Base-by-base conservation (phyloP, 176 grass and related monocot species). In the Oryza glumipatula region DNA sequence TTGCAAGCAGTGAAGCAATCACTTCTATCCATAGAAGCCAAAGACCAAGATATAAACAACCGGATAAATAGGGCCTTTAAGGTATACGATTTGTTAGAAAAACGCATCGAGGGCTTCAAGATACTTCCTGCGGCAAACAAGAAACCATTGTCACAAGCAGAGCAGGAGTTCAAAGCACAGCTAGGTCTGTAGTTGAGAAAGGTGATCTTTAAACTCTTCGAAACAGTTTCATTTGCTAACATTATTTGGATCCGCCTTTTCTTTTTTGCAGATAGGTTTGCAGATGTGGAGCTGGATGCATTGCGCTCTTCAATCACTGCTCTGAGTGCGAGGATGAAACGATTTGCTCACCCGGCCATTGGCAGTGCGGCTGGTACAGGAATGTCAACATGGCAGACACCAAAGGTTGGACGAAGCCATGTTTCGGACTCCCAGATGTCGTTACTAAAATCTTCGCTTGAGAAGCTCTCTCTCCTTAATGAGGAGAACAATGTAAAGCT, bases 161-260 rank as follows among this genome's bases (percentile, higher is more conserved):
- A 99, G 86, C 90, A 83, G 74, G 96, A 99, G 72, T 99, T 99
- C 88, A 99, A 91, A 63, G 45, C 88, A 48, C 89, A 96, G 63
- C 91, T 99, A 54, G 96, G 96, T 98, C 72, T 32, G 91, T 83
- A 49, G 0, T 28, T 23, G 30, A 51, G 15, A 67, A 83, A 24
- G 19, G 39, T 75, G 22, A 76, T 12, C 32, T 80, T 28, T 22
- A 19, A 19, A 77, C 16, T 60, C 23, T 36, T 58, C 2, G 4
- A 47, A 47, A 16, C 30, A 70, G 17, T 63, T 64, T 80, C 30
- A 11, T 63, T 11, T 52, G 48, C 41, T 87, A 58, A 89, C 64
- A 65, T 17, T 64, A 43, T 79, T 22, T 61, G 5, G 23, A 19
- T 51, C 63, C 48, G 22, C 74, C 78, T 41, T 80, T 54, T 38